Evolutionary conservation across 1,139 yeast genomes (phyloP), one percentile per base, ranked within the genome.

Genomic region (Saccharomyces hybrid): DNA sequence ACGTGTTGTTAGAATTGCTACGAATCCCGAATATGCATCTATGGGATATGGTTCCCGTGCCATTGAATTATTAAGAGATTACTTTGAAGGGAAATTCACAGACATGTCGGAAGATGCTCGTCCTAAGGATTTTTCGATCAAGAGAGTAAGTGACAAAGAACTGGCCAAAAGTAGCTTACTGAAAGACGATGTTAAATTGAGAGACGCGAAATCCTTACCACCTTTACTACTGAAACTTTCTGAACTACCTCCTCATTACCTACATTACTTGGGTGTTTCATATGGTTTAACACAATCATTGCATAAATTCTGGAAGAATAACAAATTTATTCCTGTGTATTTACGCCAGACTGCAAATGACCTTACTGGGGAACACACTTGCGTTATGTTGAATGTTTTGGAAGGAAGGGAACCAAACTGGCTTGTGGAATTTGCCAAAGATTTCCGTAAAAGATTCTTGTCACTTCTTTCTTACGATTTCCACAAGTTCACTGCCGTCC

Each of bases 11-110:
- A 82, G 99, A 75, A 93, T 93, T 65, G 99, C 99, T 4, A 91
- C 99, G 3, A 89, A 90, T 70, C 99, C 99, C 5, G 98, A 95
- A 63, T 93, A 91, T 70, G 77, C 91, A 57, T 85, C 95, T 54
- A 93, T 91, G 98, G 99, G 99, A 23, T 93, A 93, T 67, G 99
- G 99, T 61, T 82, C 96, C 1, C 82, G 95, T 64, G 96, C 99
- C 4, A 70, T 93, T 60, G 88, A 90, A 66, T 77, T 91, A 60
- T 76, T 93, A 61, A 81, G 84, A 61, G 97, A 93, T 70, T 95
- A 91, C 70, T 93, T 81, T 69, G 90, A 88, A 70, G 99, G 99
- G 42, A 91, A 91, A 69, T 91, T 91, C 71, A 84, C 97, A 30
- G 88, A 88, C 64, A 76, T 93, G 59, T 80, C 84, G 54, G 98